Base-by-base conservation (phyloP, 2,329 filamentous ascomycete genomes). In the Saccharata proteae region DNA sequence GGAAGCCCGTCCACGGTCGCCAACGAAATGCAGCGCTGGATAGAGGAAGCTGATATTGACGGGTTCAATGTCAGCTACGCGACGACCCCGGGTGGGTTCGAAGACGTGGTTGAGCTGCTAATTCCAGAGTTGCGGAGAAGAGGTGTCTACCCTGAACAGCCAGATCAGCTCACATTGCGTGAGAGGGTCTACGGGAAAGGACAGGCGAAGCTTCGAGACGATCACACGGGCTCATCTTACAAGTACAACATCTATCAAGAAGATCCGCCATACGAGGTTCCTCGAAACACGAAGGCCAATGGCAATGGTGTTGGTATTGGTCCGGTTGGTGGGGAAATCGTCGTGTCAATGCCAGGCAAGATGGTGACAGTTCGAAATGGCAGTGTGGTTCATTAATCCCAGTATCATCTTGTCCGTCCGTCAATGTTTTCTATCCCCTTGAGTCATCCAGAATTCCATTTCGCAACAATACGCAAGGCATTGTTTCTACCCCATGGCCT, bases 141-240 rank as follows among this genome's bases (percentile, higher is more conserved):
- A 15, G 55, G 54, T 0, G 40, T 58, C 1, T 48, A 57, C 30
- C 44, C 47, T 26, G 36, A 47, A 25, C 42, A 46, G 8, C 31
- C 36, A 12, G 39, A 32, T 3, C 40, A 35, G 3, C 36, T 43
- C 34, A 51, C 46, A 7, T 43, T 44, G 1, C 54, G 72, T 12
- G 74, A 79, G 51, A 77, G 69, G 51, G 55, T 77, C 0, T 77
- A 76, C 47, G 72, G 73, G 0, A 59, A 58, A 38, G 74, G 74
- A 0, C 73, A 77, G 47, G 61, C 51, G 5, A 56, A 61, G 10
- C 44, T 79, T 36, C 58, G 72, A 21, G 57, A 57, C 39, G 74
- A 79, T 48, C 75, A 79, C 48, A 44, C 58, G 0, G 75, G 73
- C 1, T 69, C 63, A 29, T 49, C 43, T 39, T 79, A 76, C 45